These are phyloP conservation scores for Brassica carinata DNA, from an alignment of 345 rosid species.

Conservation along the genomic window DNA sequence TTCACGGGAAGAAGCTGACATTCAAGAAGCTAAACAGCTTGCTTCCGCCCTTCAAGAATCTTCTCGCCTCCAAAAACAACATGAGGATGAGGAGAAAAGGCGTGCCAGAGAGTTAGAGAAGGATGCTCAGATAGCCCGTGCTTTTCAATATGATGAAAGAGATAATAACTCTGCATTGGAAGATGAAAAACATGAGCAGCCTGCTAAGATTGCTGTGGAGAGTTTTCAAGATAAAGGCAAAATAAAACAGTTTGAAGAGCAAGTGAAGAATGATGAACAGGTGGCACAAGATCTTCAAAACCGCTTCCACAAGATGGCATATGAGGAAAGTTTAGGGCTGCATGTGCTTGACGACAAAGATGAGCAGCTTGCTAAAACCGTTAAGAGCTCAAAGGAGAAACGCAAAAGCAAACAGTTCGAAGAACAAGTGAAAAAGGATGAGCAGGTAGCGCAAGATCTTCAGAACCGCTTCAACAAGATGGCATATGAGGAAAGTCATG, in stretches of 20 bases:
- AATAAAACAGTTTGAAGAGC: conserved; percentile 34
- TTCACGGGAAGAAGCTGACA: background rate
- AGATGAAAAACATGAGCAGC: conserved; percentile 26
- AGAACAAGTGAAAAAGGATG: conserved; percentile 74
- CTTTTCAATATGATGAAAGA: conserved; percentile 9
- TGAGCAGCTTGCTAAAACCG: conserved; percentile 22
- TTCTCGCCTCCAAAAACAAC: background rate
- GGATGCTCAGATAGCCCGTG: conserved; percentile 20
- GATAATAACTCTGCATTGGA: background rate
- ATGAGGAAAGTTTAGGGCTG: background rate
- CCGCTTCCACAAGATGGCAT: background rate
- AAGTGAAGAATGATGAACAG: conserved; percentile 67
- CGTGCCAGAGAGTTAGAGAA: conserved; percentile 2
- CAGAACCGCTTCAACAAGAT: background rate
- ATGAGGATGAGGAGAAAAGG: background rate
- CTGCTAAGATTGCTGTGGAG: conserved; percentile 12
- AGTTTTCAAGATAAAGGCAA: conserved; percentile 41
- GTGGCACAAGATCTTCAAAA: background rate
- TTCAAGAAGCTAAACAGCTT: background rate
- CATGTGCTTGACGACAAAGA: background rate
- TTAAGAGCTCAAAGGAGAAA: conserved; percentile 28
- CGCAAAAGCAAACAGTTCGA: background rate
- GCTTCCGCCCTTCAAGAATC: background rate
- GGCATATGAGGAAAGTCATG: background rate
- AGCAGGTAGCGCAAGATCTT: conserved; percentile 9